phyloP scores from a whole-genome alignment of 2,329 filamentous ascomycete species.

The Corniculantispora saksenae region DNA sequence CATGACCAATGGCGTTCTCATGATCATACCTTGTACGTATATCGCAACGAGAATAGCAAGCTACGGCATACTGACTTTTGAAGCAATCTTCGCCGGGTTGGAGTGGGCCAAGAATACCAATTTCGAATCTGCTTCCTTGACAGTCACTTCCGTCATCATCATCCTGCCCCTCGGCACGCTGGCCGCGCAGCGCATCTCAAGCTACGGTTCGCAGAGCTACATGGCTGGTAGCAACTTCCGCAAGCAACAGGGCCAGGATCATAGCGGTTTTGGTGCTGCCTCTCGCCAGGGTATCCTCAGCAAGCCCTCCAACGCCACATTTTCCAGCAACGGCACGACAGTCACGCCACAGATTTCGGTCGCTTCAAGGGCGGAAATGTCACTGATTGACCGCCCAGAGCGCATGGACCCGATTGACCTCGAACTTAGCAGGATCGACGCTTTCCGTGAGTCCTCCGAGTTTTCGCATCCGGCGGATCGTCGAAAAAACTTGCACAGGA shows the following conservation, averaged over 20 bases:
- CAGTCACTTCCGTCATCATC: slow-evolving; percentile 50
- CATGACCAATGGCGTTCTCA: slow-evolving; percentile 57
- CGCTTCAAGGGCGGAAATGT: neutral
- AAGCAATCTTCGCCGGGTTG: slow-evolving; percentile 54
- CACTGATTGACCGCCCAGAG: slow-evolving; percentile 4
- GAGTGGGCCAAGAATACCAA: slow-evolving; percentile 43
- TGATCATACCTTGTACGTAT: slow-evolving; percentile 54
- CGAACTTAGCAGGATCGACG: slow-evolving; percentile 19
- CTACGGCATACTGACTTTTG: neutral
- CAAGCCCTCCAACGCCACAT: slow-evolving; percentile 5
- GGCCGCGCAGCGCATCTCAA: slow-evolving; percentile 48
- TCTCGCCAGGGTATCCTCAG: neutral
- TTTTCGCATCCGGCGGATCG: neutral
- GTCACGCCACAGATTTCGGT: slow-evolving; percentile 10
- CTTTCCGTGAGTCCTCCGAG: neutral
- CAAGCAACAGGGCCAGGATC: neutral
- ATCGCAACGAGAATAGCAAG: neutral
- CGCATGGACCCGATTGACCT: slow-evolving; percentile 18
- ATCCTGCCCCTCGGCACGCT: slow-evolving; percentile 55
- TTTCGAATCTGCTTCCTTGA: slow-evolving; percentile 53
- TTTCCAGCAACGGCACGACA: neutral
- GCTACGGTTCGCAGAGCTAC: slow-evolving; percentile 12
- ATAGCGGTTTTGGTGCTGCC: neutral
- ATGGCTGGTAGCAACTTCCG: slow-evolving; percentile 5
- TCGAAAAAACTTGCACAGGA: neutral